Base-by-base conservation (phyloP, 768 basidiomycete species). In the Phlebiopsis flavidoalba region DNA sequence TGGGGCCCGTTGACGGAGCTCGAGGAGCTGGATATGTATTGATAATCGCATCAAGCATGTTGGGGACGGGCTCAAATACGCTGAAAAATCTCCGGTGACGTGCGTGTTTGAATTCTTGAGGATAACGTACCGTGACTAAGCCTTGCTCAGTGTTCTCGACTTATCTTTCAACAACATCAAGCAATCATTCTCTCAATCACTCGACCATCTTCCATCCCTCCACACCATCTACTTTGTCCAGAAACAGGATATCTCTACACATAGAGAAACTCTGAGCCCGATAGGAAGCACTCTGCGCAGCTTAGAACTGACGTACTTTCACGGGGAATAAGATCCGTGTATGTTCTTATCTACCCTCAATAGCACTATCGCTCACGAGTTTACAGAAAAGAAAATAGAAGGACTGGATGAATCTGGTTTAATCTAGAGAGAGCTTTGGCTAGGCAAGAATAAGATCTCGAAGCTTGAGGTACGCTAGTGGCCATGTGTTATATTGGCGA, bases 401-500 rank as follows among this genome's bases (percentile, higher is more conserved):
- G 88, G 88, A 45, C 73, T 98, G 3, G 91, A 92, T 11, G 78
- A n/a, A 83, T 1, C 76, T 97, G 43, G 83, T 87, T n/a, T 0
- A 91, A 89, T 64, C 77, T 99, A 10, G 92, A 95, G 65, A n/a
- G 95, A 98, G 67, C 77, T 99, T 2, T 98, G 96, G 94, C 75
- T 98, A 2, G 97, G 97, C 8, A 99, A 99, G 81, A 99, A 99
- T 72, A 99, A 98, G 77, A 93, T 99, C 60, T 71, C 86, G 6
- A 87, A 84, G 71, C 81, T 99, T 4, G 90, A 95, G 81, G 93
- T 92, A 64, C 56, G 11, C n/a, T 60, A 6, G 15, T 45, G 33
- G 36, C 17, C 21, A 14, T 48, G 33, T 31, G 57, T 45, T 33
- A 17, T 26, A 14, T 22, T 21, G 19, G n/a, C 11, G 24, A 6